Percentiles rank a stretch among this genome's conserved stretches.
phyloP scores from a whole-genome alignment of 352 stramenopile species.

The Phytophthora idaei region DNA sequence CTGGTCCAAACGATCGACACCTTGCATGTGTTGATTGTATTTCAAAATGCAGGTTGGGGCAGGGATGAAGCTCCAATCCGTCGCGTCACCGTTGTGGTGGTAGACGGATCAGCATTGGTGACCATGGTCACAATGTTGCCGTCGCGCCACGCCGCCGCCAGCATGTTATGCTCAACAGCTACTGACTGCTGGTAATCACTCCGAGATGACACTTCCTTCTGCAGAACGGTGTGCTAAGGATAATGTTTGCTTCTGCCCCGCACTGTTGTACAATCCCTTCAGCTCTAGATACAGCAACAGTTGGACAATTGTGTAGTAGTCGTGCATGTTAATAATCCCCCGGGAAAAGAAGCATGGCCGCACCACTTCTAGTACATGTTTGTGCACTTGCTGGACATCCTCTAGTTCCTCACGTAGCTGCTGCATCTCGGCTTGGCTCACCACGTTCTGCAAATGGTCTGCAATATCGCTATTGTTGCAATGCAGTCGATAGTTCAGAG shows the following conservation, averaged over 20 bases:
- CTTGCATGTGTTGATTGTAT: too few relatives aligned
- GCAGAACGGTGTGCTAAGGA: too few relatives aligned
- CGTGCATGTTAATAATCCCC: too few relatives aligned
- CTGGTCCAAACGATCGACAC: too few relatives aligned
- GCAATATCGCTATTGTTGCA: conserved; percentile 22
- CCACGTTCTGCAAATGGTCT: conserved; percentile 18
- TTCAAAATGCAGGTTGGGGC: too few relatives aligned
- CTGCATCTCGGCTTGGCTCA: conserved; percentile 1
- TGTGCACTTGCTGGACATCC: conserved; percentile 6
- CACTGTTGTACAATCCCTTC: background rate
- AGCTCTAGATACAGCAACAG: conserved; percentile 11
- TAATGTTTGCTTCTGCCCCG: background rate
- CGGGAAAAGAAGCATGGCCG: background rate
- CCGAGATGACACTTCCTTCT: background rate
- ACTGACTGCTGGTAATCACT: background rate
- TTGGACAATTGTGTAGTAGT: too few relatives aligned
- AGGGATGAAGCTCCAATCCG: too few relatives aligned
- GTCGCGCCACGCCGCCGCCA: background rate
- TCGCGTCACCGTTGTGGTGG: background rate
- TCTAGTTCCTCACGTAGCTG: conserved; percentile 5
- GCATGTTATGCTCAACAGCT: background rate
- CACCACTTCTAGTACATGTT: background rate
- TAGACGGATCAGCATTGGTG: background rate
- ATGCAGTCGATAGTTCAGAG: conserved; percentile 16
- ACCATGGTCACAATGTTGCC: background rate